A percentile compares a stretch with the other conserved stretches of the same genome.
Conservation (phyloP, 257 asterid genomes). For the Coffea canephora region DNA sequence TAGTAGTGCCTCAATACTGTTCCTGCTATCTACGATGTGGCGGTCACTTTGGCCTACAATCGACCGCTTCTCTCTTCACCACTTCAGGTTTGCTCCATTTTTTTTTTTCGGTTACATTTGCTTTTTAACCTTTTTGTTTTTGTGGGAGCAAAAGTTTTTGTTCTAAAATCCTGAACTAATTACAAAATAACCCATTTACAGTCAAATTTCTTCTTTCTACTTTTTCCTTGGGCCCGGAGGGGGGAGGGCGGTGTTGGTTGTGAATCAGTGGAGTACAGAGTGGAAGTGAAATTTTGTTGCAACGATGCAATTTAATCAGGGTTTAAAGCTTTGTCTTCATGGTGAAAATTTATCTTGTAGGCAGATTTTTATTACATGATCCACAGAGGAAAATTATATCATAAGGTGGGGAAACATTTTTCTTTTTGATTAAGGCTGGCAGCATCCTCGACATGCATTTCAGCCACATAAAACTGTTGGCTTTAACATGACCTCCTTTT, state of each 20-base stretch:
- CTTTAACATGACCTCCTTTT: no score
- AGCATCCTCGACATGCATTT: neutral
- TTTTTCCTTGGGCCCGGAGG: no score
- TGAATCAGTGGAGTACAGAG: neutral
- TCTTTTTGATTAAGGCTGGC: neutral
- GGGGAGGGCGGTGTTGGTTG: no score
- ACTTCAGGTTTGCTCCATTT: slow-evolving; percentile 17
- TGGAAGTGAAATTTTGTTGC: neutral
- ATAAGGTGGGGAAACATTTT: no score
- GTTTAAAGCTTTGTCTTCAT: neutral
- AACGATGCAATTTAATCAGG: no score
- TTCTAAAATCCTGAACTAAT: neutral
- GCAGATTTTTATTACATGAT: no score
- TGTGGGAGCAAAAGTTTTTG: neutral
- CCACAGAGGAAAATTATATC: no score
- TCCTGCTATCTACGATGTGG: slow-evolving; percentile 11
- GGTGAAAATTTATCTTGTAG: no score
- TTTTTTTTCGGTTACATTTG: neutral
- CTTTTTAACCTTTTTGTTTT: neutral
- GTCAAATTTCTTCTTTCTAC: neutral
- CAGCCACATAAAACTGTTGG: no score
- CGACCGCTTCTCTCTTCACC: slow-evolving; percentile 24
- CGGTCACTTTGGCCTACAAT: slow-evolving; percentile 15
- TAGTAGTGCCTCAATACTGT: neutral
- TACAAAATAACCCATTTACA: neutral